Evolutionary conservation across 352 stramenopile genomes (phyloP).

Genomic region (Globisporangium recalcitrans): DNA sequence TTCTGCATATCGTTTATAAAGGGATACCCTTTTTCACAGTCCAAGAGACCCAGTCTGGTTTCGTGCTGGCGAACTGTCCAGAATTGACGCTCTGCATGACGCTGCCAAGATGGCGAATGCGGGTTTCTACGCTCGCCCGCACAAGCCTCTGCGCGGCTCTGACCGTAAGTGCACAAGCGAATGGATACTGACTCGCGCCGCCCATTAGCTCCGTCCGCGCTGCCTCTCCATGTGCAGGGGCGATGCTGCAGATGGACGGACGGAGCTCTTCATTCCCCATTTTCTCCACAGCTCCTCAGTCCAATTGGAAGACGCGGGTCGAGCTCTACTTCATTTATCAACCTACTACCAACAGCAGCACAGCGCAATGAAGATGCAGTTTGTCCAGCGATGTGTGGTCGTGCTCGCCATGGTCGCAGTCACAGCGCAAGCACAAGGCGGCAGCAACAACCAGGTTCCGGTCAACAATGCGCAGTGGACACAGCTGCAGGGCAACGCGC

Average conservation of each 20-base stretch:
- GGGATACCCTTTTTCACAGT: constrained; percentile 7
- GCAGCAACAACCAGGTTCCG: neutral
- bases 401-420: constrained; percentile 8
- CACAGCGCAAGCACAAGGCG: neutral
- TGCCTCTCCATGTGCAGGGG: neutral
- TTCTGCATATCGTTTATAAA: too few species aligned
- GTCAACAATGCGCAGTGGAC: neutral
- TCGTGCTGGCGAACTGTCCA: neutral
- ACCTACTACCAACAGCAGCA: neutral
- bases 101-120: neutral
- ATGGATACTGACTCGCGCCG: neutral
- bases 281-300: neutral
- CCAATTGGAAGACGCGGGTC: constrained; percentile 3
- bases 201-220: neutral
- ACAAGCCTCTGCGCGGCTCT: neutral
- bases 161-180: neutral
- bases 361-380: constrained; percentile 13
- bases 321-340: neutral
- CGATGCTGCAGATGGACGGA: neutral
- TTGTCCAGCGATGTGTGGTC: constrained; percentile 10
- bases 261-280: neutral
- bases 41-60: neutral
- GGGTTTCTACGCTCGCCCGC: neutral
- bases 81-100: constrained; percentile 3
- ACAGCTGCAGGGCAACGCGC: constrained; percentile 9